Conservation (phyloP, 2,329 filamentous ascomycete genomes). For the Emericellopsis atlantica region DNA sequence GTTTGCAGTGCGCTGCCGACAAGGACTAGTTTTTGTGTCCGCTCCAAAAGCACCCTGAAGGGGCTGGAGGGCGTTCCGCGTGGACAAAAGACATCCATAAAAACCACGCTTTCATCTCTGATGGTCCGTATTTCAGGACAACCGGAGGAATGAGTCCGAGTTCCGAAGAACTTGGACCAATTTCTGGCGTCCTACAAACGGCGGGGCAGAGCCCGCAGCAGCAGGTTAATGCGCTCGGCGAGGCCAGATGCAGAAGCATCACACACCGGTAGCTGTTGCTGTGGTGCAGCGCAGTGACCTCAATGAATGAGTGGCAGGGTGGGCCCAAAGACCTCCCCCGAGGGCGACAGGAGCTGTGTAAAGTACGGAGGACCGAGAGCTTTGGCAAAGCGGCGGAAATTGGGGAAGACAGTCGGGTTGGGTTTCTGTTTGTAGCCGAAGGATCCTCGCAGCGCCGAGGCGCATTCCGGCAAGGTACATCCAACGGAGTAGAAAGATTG, state of each 20-base stretch:
- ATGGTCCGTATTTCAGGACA: slow-evolving; percentile 21
- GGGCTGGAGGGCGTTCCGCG: slow-evolving; percentile 52
- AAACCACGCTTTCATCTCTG: slow-evolving; percentile 63
- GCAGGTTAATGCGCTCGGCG: slow-evolving; percentile 46
- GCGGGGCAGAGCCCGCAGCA: slow-evolving; percentile 27
- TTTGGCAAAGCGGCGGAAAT: slow-evolving; percentile 20
- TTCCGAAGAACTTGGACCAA: slow-evolving; percentile 13
- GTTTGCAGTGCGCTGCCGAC: slow-evolving; percentile 75
- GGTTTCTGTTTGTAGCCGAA: slow-evolving; percentile 33
- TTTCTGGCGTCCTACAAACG: slow-evolving; percentile 35
- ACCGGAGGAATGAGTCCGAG: slow-evolving; percentile 30
- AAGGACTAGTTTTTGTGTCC: slow-evolving; percentile 92
- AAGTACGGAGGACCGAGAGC: slow-evolving; percentile 28
- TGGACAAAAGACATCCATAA: slow-evolving; percentile 95
- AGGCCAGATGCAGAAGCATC: slow-evolving; percentile 30
- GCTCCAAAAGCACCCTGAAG: slow-evolving; percentile 37
- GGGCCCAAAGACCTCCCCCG: slow-evolving; percentile 5
- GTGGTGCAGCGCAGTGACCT: slow-evolving; percentile 27
- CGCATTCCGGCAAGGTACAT: slow-evolving; percentile 29
- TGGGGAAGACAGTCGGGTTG: slow-evolving; percentile 15
- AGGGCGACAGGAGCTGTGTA: not conserved
- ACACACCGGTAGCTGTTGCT: slow-evolving; percentile 29
- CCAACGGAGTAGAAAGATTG: slow-evolving; percentile 10
- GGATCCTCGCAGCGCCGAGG: slow-evolving; percentile 21
- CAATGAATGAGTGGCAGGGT: slow-evolving; percentile 10